Percentiles rank a stretch among this genome's conserved stretches.
Evolutionary conservation across 768 basidiomycete species (phyloP).

Genomic region (Naganishia friedmannii): DNA sequence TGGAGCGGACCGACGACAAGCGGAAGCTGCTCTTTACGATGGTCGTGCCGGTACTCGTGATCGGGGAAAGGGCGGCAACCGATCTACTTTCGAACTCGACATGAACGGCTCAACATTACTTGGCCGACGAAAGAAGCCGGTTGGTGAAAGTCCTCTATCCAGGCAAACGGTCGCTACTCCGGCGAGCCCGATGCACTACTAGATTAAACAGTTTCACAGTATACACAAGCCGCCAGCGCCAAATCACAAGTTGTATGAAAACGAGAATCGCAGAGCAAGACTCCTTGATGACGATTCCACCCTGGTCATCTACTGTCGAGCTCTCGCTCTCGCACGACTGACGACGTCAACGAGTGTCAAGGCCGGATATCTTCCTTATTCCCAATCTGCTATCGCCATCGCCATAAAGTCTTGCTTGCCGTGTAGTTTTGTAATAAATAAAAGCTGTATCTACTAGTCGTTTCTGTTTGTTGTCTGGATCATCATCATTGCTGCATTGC

Average conservation of each 20-base stretch:
- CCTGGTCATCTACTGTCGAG: background rate
- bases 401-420: background rate
- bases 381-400: background rate
- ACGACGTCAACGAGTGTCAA: background rate
- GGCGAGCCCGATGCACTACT: conserved; percentile 42
- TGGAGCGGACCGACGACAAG: conserved; percentile 54
- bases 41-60: conserved; percentile 73
- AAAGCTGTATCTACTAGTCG: conserved; percentile 19
- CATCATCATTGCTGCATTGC: conserved; percentile 9
- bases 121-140: conserved; percentile 56
- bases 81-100: conserved; percentile 71
- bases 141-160: conserved; percentile 41
- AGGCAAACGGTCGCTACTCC: conserved; percentile 34
- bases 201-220: background rate
- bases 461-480: conserved; percentile 2
- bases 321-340: background rate
- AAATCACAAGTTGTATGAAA: conserved; percentile 17
- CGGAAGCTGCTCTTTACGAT: conserved; percentile 58
- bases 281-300: background rate
- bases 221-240: background rate
- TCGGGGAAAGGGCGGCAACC: conserved; percentile 40
- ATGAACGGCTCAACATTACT: conserved; percentile 81
- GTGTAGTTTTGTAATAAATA: conserved; percentile 12
- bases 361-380: background rate
- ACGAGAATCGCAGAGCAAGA: conserved; percentile 7